Conservation (phyloP, 768 basidiomycete genomes). For the Trametes cingulata region DNA sequence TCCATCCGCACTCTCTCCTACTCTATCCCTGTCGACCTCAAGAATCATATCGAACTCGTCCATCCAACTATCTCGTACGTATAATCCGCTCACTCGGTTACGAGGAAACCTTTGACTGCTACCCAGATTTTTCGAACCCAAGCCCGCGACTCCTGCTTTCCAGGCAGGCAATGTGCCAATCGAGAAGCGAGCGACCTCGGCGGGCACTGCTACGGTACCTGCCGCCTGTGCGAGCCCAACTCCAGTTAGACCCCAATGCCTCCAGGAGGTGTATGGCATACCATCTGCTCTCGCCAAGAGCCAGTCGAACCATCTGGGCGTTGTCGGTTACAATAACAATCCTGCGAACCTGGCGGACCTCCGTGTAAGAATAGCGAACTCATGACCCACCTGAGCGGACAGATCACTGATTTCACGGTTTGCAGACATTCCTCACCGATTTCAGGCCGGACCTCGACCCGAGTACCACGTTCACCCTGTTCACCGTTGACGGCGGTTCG, state of each 20-base stretch:
- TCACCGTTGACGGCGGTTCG: neutral
- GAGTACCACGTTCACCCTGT: neutral
- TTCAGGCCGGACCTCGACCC: neutral
- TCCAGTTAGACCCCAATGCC: constrained; percentile 27
- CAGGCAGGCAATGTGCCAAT: neutral
- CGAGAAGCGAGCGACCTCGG: neutral
- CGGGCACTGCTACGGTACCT: neutral
- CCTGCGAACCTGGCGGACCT: neutral
- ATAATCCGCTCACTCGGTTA: neutral
- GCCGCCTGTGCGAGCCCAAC: constrained; percentile 17
- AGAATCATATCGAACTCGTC: constrained; percentile 25
- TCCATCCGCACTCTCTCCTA: constrained; percentile 29
- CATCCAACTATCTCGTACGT: constrained; percentile 29
- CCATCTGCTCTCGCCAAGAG: constrained; percentile 7
- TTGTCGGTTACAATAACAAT: constrained; percentile 24
- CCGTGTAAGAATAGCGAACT: neutral
- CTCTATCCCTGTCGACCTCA: constrained; percentile 25
- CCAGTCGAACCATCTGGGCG: constrained; percentile 25
- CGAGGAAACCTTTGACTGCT: neutral
- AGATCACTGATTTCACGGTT: neutral
- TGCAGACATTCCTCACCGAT: neutral
- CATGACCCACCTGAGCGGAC: no score
- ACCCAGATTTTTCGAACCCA: neutral
- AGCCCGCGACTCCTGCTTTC: neutral
- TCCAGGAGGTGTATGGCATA: constrained; percentile 30